Evolutionary conservation across 768 basidiomycete genomes (phyloP).

Genomic region (Coprinopsis marcescibilis): DNA sequence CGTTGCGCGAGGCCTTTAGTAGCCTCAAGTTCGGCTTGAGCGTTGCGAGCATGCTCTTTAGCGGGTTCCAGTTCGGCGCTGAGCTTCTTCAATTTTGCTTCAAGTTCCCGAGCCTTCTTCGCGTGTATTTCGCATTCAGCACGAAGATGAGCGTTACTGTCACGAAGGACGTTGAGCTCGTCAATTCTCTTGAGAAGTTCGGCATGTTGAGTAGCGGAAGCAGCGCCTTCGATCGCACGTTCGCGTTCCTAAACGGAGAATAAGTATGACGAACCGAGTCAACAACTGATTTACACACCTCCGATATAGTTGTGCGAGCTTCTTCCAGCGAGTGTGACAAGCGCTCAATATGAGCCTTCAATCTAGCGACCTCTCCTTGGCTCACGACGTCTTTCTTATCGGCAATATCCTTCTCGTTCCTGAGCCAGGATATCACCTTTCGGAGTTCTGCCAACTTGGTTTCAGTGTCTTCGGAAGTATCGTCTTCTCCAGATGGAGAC

Average conservation of each 20-base stretch:
- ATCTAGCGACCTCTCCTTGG: slow-evolving; percentile 65
- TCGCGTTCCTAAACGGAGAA: slow-evolving; percentile 63
- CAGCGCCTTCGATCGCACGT: slow-evolving; percentile 61
- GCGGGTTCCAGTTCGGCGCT: slow-evolving; percentile 66
- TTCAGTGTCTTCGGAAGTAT: slow-evolving; percentile 46
- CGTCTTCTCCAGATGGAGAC: slow-evolving; percentile 33
- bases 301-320: slow-evolving; percentile 60
- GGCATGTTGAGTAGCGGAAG: slow-evolving; percentile 73
- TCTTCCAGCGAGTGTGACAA: slow-evolving; percentile 66
- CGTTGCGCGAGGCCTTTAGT: slow-evolving; percentile 59
- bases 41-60: slow-evolving; percentile 60
- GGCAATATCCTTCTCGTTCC: slow-evolving; percentile 90
- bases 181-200: slow-evolving; percentile 85
- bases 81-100: slow-evolving; percentile 51
- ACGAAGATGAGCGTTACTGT: slow-evolving; percentile 83
- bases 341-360: slow-evolving; percentile 74
- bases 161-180: slow-evolving; percentile 78
- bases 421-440: slow-evolving; percentile 72
- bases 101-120: slow-evolving; percentile 64
- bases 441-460: slow-evolving; percentile 68
- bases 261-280: neutral
- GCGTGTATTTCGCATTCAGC: slow-evolving; percentile 67
- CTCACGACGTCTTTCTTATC: slow-evolving; percentile 82
- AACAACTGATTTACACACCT: slow-evolving; percentile 47
- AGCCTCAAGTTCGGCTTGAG: slow-evolving; percentile 71